Percentiles rank a stretch among this genome's conserved stretches.
Evolutionary conservation across 495 filamentous ascomycete genomes (phyloP).

Genomic region (Staphylotrichum longicolle): DNA sequence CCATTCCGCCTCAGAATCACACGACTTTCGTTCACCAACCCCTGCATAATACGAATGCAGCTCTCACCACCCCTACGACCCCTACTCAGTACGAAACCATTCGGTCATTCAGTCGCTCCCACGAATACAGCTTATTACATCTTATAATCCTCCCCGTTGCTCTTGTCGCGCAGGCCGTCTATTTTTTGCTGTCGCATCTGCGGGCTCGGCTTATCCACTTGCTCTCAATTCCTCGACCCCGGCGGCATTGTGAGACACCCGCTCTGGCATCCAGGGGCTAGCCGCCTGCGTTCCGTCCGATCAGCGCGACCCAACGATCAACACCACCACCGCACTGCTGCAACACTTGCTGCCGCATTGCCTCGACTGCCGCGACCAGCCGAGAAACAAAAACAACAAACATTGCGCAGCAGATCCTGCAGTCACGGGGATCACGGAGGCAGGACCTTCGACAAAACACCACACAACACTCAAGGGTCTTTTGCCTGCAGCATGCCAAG

Average conservation of each 20-base stretch:
- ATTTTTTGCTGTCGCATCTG: neutral
- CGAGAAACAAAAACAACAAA: constrained; percentile 17
- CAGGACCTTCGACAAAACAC: constrained; percentile 8
- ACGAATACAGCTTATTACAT: neutral
- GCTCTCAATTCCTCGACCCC: constrained; percentile 1
- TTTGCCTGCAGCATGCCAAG: constrained; percentile 26
- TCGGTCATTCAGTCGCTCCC: constrained; percentile 6
- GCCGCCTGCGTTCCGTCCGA: constrained; percentile 24
- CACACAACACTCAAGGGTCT: neutral
- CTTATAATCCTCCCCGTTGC: constrained; percentile 4
- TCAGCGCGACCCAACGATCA: constrained; percentile 20
- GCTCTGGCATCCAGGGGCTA: constrained; percentile 28
- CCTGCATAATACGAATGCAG: neutral
- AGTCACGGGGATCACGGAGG: neutral
- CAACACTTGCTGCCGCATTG: constrained; percentile 28
- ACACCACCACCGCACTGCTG: constrained; percentile 19
- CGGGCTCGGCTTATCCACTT: neutral
- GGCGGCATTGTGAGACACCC: constrained; percentile 32
- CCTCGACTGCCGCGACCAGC: constrained; percentile 9
- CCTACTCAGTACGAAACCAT: neutral
- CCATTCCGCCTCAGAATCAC: neutral
- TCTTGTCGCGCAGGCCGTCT: neutral
- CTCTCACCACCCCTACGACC: neutral
- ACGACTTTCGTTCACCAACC: constrained; percentile 14
- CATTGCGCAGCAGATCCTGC: constrained; percentile 1